A percentile compares a stretch with the other conserved stretches of the same genome.
phyloP scores from a whole-genome alignment of 2,329 filamentous ascomycete genomes.

The Diaporthe citrichinensis region DNA sequence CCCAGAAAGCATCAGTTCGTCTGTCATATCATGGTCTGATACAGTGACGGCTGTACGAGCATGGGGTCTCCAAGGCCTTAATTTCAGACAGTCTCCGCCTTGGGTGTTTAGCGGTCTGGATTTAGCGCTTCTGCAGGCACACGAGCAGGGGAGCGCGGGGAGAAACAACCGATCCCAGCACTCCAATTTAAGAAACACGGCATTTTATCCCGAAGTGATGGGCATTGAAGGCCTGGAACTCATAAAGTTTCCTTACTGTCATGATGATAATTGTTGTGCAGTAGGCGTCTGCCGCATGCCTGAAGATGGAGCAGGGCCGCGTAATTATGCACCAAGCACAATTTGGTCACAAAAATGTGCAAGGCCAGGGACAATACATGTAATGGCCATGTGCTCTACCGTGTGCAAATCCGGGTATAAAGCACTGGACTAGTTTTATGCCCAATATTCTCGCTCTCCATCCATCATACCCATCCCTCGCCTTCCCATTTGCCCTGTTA shows the following conservation, averaged over 20 bases:
- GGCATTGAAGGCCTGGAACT: not conserved
- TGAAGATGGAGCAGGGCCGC: not conserved
- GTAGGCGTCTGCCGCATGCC: not conserved
- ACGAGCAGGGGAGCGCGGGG: not conserved
- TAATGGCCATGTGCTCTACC: not conserved
- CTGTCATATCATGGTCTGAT: not conserved
- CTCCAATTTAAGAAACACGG: conserved; percentile 17
- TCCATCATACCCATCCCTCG: conserved; percentile 37
- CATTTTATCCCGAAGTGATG: not conserved
- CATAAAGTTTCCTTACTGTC: not conserved
- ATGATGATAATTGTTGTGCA: not conserved
- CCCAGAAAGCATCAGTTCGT: not conserved
- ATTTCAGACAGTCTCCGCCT: conserved; percentile 17
- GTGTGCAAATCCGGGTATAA: not conserved
- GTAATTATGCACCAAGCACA: not conserved
- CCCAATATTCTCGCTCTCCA: conserved; percentile 39
- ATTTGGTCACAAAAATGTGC: not conserved
- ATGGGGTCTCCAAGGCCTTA: conserved; percentile 6
- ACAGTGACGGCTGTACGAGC: not conserved
- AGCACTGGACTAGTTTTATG: not conserved
- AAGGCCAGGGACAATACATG: not conserved
- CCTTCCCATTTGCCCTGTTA: conserved; percentile 41
- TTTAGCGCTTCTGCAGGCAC: not conserved
- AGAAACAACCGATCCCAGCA: not conserved
- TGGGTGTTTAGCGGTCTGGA: not conserved